These are phyloP conservation scores for Theobroma cacao DNA, from an alignment of 345 rosid species.

Conservation along the genomic window DNA sequence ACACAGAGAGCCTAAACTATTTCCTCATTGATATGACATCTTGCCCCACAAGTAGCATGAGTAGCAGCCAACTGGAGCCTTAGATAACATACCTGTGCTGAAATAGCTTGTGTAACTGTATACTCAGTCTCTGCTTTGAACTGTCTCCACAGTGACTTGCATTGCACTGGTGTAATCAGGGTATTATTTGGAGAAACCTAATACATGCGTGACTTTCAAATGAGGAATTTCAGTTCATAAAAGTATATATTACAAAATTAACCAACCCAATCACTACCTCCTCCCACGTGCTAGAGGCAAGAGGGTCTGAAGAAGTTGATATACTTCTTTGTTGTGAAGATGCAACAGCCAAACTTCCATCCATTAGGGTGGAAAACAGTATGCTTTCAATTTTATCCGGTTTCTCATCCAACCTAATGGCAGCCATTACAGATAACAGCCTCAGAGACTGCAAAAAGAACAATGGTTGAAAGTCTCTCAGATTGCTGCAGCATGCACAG, in stretches of 20 bases:
- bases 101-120: slow-evolving; percentile 69
- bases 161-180: slow-evolving; percentile 68
- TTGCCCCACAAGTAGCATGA: not conserved
- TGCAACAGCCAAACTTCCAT: slow-evolving; percentile 38
- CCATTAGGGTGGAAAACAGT: slow-evolving; percentile 58
- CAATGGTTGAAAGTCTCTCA: slow-evolving; percentile 18
- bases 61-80: not conserved
- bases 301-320: slow-evolving; percentile 45
- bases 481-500: not conserved
- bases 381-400: slow-evolving; percentile 52
- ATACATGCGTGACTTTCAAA: slow-evolving; percentile 9
- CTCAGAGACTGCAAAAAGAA: slow-evolving; percentile 47
- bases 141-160: slow-evolving; percentile 84
- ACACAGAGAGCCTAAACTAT: not conserved
- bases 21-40: not conserved
- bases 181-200: slow-evolving; percentile 55
- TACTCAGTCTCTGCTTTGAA: slow-evolving; percentile 73
- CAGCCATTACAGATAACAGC: slow-evolving; percentile 59
- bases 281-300: slow-evolving; percentile 71
- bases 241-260: not conserved
- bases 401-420: slow-evolving; percentile 68
- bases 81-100: slow-evolving; percentile 54
- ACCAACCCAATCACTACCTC: slow-evolving; percentile 39
- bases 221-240: not conserved
- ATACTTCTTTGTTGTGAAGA: slow-evolving; percentile 46